Evolutionary conservation across 441 rosid species (phyloP), one percentile per base, ranked within the genome.

Genomic region (Pelargonium fulgidum): DNA sequence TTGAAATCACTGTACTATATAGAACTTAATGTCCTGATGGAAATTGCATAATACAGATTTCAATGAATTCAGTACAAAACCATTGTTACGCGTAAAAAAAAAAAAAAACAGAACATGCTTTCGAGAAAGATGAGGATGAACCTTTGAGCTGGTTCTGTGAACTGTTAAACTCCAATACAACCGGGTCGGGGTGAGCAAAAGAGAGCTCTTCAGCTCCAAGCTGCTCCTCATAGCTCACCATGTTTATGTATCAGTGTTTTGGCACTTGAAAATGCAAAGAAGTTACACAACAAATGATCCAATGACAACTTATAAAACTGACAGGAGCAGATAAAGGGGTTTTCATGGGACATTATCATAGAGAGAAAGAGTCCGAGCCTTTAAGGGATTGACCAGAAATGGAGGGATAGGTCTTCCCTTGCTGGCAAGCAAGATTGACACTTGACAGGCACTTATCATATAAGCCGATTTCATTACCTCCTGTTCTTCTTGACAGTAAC

Each of bases 61-160:
- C 36, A 29, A 29, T 11, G 12, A 12, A 47, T 2, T 47, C 52
- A 47, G 11, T 8, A 47, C 12, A 47, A 42, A 42, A 7, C 47
- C 47, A 42, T 42, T 11, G 10, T 11, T 42, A 42, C 10, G 47
- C 47, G n/a, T n/a, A n/a, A n/a, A n/a, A n/a, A n/a, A n/a, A n/a
- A n/a, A n/a, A n/a, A n/a, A n/a, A n/a, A n/a, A n/a, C n/a, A n/a
- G 52, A 47, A 47, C 52, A 11, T 47, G 52, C 4, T 0, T 47
- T 10, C 12, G 12, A 7, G 19, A 64, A 44, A 62, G 44, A 44
- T n/a, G 41, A 39, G 11, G 11, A 26, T 26, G 42, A 68, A 89
- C 96, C 99, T 88, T 68, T 86, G 61, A 88, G 85, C 67, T 85
- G 87, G 82, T 84, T 93, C n/a, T 88, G 88, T 63, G 86, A 74